Percentiles rank a stretch among this genome's conserved stretches.
Conservation (phyloP, 2,329 filamentous ascomycete species). For the Trichoderma atrobrunneum region DNA sequence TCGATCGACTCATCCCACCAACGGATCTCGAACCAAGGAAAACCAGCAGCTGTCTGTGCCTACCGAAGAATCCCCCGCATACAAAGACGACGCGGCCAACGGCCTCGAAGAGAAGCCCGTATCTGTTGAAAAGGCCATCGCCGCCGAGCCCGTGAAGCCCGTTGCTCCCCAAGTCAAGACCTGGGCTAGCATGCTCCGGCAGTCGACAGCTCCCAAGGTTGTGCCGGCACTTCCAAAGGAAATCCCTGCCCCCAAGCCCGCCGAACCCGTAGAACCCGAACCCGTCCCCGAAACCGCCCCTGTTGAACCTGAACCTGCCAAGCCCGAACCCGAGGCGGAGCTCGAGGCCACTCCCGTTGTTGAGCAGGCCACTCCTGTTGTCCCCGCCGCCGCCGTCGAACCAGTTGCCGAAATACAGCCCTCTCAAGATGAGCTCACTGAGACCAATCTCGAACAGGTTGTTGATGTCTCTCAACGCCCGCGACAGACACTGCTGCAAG, state of each 20-base stretch:
- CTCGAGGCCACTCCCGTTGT: slow-evolving; percentile 36
- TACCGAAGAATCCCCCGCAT: slow-evolving; percentile 63
- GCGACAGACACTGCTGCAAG: slow-evolving; percentile 82
- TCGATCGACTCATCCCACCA: slow-evolving; percentile 58
- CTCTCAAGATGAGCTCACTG: slow-evolving; percentile 79
- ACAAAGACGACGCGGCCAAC: slow-evolving; percentile 42
- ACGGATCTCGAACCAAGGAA: slow-evolving; percentile 60
- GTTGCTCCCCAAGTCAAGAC: slow-evolving; percentile 51
- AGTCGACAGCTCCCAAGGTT: slow-evolving; percentile 57
- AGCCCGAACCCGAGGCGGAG: slow-evolving; percentile 35
- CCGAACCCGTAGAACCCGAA: slow-evolving; percentile 29
- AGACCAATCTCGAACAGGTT: slow-evolving; percentile 88
- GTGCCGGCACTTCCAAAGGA: slow-evolving; percentile 54
- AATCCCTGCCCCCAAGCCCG: slow-evolving; percentile 44
- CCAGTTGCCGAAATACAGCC: slow-evolving; percentile 60
- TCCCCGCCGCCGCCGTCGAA: slow-evolving; percentile 37
- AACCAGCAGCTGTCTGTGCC: slow-evolving; percentile 59
- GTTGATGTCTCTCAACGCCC: slow-evolving; percentile 73
- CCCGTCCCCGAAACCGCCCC: slow-evolving; percentile 31
- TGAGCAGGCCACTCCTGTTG: slow-evolving; percentile 30
- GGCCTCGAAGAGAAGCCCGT: slow-evolving; percentile 35
- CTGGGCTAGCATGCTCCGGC: slow-evolving; percentile 74
- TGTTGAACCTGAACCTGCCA: slow-evolving; percentile 37
- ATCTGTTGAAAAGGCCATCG: slow-evolving; percentile 33
- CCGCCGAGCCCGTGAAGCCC: slow-evolving; percentile 39